Conservation (phyloP, 805 yeast genomes). For the Wickerhamiella sorbophila region DNA sequence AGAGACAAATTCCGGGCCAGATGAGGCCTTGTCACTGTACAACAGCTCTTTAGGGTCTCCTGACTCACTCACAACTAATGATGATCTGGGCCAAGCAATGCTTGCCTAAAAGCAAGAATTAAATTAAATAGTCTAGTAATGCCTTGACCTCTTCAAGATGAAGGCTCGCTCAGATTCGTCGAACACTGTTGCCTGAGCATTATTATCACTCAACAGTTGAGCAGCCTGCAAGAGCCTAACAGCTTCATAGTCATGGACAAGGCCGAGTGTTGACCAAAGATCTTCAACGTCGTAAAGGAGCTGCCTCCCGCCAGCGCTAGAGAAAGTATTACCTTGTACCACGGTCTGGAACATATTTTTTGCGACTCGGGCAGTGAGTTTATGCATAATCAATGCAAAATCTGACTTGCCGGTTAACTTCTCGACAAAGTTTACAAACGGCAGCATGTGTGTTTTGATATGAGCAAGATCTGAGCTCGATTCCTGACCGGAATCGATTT, state of each 20-base stretch:
- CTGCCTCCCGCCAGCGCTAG: constrained; percentile 25
- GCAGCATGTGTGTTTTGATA: not conserved
- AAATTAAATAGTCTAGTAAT: too few relatives aligned
- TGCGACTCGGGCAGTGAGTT: constrained; percentile 23
- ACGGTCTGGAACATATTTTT: constrained; percentile 28
- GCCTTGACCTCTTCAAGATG: not conserved
- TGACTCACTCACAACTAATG: not conserved
- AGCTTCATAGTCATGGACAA: not conserved
- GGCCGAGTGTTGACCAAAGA: constrained; percentile 19
- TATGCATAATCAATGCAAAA: constrained; percentile 18
- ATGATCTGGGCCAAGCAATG: not conserved
- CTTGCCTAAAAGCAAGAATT: not conserved
- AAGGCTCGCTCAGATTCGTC: not conserved
- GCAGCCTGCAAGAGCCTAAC: constrained; percentile 3
- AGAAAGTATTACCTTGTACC: constrained; percentile 28
- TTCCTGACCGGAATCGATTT: constrained; percentile 17
- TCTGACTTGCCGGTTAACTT: constrained; percentile 24
- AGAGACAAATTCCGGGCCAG: constrained; percentile 2
- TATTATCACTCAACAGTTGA: not conserved
- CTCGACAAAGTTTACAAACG: constrained; percentile 20
- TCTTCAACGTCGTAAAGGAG: constrained; percentile 24
- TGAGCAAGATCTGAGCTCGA: not conserved
- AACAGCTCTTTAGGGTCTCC: not conserved
- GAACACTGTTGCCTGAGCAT: not conserved
- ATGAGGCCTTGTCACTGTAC: not conserved